Evolutionary conservation across 176 grass and related monocot species (phyloP).

Genomic region (Eragrostis curvula): DNA sequence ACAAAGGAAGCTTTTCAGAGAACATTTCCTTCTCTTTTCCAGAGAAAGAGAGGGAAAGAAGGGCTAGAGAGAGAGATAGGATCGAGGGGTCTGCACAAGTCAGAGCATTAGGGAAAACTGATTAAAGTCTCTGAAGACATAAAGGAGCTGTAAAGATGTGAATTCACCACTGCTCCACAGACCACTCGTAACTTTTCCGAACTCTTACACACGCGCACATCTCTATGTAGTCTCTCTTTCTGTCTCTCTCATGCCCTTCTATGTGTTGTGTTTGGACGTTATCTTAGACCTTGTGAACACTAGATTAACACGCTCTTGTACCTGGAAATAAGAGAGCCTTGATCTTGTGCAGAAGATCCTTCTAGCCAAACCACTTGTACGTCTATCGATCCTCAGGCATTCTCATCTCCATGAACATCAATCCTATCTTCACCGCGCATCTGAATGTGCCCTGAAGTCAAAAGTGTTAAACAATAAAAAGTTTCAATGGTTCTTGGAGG

Average conservation of each 20-base stretch:
- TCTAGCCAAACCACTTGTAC: conserved; percentile 9
- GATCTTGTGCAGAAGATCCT: conserved; percentile 28
- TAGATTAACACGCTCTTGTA: conserved; percentile 39
- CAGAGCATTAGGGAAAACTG: conserved; percentile 74
- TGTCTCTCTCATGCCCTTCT: conserved; percentile 26
- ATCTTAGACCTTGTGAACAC: not conserved
- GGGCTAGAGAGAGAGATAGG: not conserved
- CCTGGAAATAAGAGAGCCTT: conserved; percentile 31
- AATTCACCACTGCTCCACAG: conserved; percentile 51
- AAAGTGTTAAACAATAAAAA: not conserved
- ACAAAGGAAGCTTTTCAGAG: conserved; percentile 92
- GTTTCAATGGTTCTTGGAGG: not conserved
- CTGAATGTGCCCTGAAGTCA: not conserved
- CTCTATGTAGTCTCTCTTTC: not conserved
- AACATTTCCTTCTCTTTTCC: conserved; percentile 70
- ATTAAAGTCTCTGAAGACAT: conserved; percentile 63
- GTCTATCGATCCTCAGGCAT: not conserved
- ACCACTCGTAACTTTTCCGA: conserved; percentile 32
- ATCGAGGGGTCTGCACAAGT: conserved; percentile 32
- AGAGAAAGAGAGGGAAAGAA: conserved; percentile 34
- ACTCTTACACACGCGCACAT: conserved; percentile 45
- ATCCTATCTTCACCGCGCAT: not conserved
- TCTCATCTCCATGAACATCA: not conserved
- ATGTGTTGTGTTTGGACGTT: not conserved
- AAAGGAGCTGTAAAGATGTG: conserved; percentile 71